Evolutionary conservation across 768 basidiomycete genomes (phyloP).

Genomic region (Amanita brunnescens): DNA sequence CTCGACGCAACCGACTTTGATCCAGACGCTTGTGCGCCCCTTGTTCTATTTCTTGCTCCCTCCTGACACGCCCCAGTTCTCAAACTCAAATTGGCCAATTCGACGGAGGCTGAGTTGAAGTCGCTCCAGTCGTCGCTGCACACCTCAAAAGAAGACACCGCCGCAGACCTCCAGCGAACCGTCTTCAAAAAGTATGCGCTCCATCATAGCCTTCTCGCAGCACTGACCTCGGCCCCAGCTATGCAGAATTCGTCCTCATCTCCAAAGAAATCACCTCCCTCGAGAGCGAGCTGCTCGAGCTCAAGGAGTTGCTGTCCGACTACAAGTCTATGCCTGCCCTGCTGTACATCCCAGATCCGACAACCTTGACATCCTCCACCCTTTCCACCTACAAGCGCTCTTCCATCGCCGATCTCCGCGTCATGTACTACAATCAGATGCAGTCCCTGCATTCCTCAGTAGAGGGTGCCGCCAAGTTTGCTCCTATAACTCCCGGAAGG

Average conservation of each 20-base stretch:
- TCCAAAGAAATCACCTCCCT: constrained; percentile 95
- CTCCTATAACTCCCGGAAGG: constrained; percentile 83
- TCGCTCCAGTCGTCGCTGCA: constrained; percentile 71
- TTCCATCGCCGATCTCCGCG: constrained; percentile 90
- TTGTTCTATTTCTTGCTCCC: not conserved
- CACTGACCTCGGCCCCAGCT: constrained; percentile 38
- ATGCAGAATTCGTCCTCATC: constrained; percentile 92
- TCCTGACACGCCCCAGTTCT: constrained; percentile 37
- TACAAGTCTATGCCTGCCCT: constrained; percentile 95
- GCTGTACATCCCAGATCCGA: constrained; percentile 81
- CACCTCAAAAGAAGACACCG: constrained; percentile 61
- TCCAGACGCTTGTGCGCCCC: constrained; percentile 73
- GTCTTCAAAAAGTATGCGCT: constrained; percentile 82
- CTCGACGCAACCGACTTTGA: constrained; percentile 80
- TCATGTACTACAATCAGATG: constrained; percentile 93
- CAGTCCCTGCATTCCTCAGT: constrained; percentile 83
- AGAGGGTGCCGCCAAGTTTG: constrained; percentile 92
- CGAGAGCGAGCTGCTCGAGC: constrained; percentile 95
- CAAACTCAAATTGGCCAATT: constrained; percentile 83
- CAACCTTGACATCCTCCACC: constrained; percentile 41
- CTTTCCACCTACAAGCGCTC: constrained; percentile 57
- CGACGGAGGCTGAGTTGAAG: constrained; percentile 74
- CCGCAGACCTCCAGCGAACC: constrained; percentile 76
- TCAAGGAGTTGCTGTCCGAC: constrained; percentile 89
- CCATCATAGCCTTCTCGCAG: not conserved